Percentiles rank a stretch among this genome's conserved stretches.
These are phyloP conservation scores for Rosa lucieae DNA, from an alignment of 306 rosid genomes.

Conservation along the genomic window DNA sequence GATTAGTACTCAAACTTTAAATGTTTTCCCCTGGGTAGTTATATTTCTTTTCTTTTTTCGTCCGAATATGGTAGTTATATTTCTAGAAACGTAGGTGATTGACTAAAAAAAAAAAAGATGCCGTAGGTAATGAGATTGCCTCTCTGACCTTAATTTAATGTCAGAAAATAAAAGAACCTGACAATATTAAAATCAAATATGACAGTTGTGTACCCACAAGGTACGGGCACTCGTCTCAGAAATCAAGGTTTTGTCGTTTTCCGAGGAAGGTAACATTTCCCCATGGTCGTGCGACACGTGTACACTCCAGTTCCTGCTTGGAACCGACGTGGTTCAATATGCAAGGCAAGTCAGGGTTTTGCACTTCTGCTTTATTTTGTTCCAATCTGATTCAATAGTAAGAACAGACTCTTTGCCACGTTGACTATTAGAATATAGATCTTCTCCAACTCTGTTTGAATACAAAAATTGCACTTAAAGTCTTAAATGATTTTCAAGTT, in stretches of 20 bases:
- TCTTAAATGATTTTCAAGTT: not conserved
- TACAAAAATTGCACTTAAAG: too few relatives aligned
- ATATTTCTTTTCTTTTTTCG: too few relatives aligned
- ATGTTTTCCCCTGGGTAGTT: too few relatives aligned
- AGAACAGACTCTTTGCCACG: not conserved
- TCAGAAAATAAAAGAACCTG: not conserved
- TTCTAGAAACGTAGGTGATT: not conserved
- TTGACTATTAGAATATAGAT: not conserved
- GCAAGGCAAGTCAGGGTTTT: not conserved
- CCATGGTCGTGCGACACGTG: not conserved
- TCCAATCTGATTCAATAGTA: not conserved
- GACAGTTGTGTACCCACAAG: not conserved
- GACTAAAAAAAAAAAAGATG: too few relatives aligned
- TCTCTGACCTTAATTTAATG: not conserved
- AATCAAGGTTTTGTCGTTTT: not conserved
- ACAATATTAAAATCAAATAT: not conserved
- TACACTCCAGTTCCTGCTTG: not conserved
- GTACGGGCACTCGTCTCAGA: not conserved
- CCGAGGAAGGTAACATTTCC: not conserved
- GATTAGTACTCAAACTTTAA: too few relatives aligned
- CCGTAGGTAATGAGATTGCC: not conserved
- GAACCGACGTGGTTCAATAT: not conserved
- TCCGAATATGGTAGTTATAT: not conserved
- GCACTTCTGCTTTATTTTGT: not conserved
- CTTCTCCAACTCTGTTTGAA: not conserved